These are phyloP conservation scores for Trichoderma erinaceum DNA, from an alignment of 495 filamentous ascomycete species.

Conservation along the genomic window DNA sequence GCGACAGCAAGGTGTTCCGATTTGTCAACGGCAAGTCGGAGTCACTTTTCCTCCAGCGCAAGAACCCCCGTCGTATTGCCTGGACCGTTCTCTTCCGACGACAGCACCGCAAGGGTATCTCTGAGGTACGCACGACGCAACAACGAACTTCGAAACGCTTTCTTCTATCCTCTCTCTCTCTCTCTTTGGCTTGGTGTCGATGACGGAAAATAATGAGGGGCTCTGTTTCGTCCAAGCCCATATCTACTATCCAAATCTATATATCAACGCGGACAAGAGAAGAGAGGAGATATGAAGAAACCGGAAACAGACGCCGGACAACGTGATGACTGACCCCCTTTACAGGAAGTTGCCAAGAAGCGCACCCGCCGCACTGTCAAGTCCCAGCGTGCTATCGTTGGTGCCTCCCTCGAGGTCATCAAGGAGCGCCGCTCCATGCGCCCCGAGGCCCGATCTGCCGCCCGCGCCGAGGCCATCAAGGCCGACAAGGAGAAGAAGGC, in stretches of 20 bases:
- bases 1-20: constrained; percentile 99
- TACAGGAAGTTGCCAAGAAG: constrained; percentile 98
- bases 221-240: background rate
- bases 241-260: background rate
- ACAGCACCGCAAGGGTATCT: constrained; percentile 99
- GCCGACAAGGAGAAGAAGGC: constrained; percentile 96
- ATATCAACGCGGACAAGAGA: background rate
- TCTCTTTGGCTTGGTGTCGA: background rate
- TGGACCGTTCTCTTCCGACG: constrained; percentile 97
- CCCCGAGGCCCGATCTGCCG: constrained; percentile 90
- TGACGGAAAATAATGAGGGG: background rate
- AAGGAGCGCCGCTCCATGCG: constrained; percentile 94
- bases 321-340: constrained; percentile 36
- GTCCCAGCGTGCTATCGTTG: constrained; percentile 96
- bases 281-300: background rate
- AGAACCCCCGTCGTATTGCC: constrained; percentile 98
- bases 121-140: constrained; percentile 70
- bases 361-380: constrained; percentile 97
- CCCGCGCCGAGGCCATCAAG: constrained; percentile 85
- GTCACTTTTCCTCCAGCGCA: constrained; percentile 98
- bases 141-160: constrained; percentile 16
- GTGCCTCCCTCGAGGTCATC: constrained; percentile 98
- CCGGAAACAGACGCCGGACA: constrained; percentile 15
- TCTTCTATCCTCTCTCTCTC: constrained; percentile 5
- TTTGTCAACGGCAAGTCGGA: constrained; percentile 99